Base-by-base conservation (phyloP, 75 land plant species). In the Adiantum capillusveneris region DNA sequence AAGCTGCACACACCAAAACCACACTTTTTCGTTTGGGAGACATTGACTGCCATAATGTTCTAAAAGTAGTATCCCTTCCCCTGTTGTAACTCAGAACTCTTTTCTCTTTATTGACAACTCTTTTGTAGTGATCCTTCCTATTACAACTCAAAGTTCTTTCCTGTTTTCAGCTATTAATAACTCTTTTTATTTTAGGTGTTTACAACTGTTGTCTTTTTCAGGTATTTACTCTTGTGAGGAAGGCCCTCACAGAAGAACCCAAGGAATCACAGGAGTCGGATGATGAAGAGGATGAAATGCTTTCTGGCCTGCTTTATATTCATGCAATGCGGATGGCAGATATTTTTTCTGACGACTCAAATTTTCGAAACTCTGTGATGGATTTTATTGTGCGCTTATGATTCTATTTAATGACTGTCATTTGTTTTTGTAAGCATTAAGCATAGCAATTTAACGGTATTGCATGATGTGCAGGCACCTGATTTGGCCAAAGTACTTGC, bases 281-380 rank as follows among this genome's bases (percentile, higher is more conserved):
- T 30, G 25, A 28, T 55, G 3, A 19, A 29, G 43, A 34, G 1
- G 37, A 58, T 19, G 59, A 36, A 34, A 43, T 2, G 24, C 46
- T 25, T 25, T 60, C 63, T 43, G 90, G 98, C 57, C 52, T 77
- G 34, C 29, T 86, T 55, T 75, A 83, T 56, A 78, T 89, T 18
- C 86, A 90, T 71, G 71, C 96, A 24, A 66, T 93, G 85, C 95
- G 98, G 18, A 64, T 93, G 57, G 91, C 81, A 66, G 98, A 93
- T 74, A 76, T 89, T 44, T 81, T 93, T 44, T 93, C 98, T 16
- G 98, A 93, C 71, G 98, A 93, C 79, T 93, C 98, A 30, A 93
- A 93, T 59, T 93, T 93, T 60, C 75, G 96, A 39, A 76, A 78
- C 44, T 77, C 75, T 49, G 68, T 93, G 25, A 86, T 84, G 60